phyloP scores from a whole-genome alignment of 768 basidiomycete species.

The Suillus alpinus region DNA sequence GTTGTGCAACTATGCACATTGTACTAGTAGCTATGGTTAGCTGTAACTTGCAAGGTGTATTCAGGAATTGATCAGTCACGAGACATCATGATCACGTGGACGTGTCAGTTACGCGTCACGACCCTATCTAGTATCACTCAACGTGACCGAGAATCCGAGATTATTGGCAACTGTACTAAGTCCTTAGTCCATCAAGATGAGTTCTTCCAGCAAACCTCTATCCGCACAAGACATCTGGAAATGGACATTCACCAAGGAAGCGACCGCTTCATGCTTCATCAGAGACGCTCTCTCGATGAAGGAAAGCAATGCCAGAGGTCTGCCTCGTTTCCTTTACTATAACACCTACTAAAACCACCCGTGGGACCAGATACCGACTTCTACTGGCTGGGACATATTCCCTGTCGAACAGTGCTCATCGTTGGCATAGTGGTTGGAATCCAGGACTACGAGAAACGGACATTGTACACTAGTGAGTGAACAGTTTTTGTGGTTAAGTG shows the following conservation, averaged over 20 bases:
- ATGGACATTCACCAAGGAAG: constrained; percentile 58
- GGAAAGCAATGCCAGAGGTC: constrained; percentile 33
- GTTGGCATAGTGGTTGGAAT: constrained; percentile 67
- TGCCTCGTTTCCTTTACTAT: not conserved
- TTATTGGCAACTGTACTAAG: not conserved
- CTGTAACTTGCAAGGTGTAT: too few species aligned
- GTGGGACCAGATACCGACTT: constrained; percentile 48
- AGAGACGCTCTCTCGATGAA: constrained; percentile 51
- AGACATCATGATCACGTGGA: too few species aligned
- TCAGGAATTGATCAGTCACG: too few species aligned
- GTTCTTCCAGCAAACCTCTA: constrained; percentile 1
- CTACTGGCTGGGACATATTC: constrained; percentile 69
- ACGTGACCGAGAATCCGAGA: not conserved
- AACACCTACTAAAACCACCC: not conserved
- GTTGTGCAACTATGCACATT: not conserved
- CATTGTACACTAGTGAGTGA: constrained; percentile 55
- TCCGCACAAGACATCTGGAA: constrained; percentile 28
- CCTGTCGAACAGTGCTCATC: constrained; percentile 61
- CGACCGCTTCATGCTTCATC: constrained; percentile 54
- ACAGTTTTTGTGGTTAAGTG: not conserved
- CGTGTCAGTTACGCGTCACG: too few species aligned
- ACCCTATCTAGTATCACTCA: too few species aligned
- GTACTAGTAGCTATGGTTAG: too few species aligned
- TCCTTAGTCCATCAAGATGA: not conserved
- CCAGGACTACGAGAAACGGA: constrained; percentile 54